Percentiles rank a stretch among this genome's conserved stretches.
Conservation (phyloP, 768 basidiomycete species). For the Scleroderma citrinum region DNA sequence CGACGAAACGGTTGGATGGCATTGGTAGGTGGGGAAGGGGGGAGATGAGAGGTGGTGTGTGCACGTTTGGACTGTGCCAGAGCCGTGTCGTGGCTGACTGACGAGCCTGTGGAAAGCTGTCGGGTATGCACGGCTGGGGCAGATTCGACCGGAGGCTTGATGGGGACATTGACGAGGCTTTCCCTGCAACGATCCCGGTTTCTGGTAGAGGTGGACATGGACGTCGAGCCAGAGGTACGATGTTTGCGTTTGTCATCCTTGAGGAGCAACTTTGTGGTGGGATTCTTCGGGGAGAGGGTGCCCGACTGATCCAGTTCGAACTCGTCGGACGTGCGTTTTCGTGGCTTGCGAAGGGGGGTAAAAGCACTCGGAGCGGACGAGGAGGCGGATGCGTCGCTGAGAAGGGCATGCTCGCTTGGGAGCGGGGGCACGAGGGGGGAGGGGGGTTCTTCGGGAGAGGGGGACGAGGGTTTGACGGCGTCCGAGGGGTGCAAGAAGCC, state of each 20-base stretch:
- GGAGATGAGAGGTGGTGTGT: conserved; percentile 73
- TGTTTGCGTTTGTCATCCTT: conserved; percentile 67
- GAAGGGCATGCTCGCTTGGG: conserved; percentile 26
- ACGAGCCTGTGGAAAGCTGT: conserved; percentile 65
- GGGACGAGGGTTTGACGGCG: conserved; percentile 27
- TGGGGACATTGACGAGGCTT: conserved; percentile 38
- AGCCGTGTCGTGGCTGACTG: conserved; percentile 44
- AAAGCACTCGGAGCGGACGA: conserved; percentile 68
- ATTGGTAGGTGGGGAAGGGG: conserved; percentile 86
- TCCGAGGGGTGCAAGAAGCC: conserved; percentile 28
- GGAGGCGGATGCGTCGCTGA: conserved; percentile 24
- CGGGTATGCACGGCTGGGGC: conserved; percentile 44
- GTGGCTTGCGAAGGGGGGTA: conserved; percentile 46
- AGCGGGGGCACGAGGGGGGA: conserved; percentile 25
- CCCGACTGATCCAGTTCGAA: conserved; percentile 76
- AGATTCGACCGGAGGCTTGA: conserved; percentile 24
- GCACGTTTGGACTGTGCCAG: conserved; percentile 48
- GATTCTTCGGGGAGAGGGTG: conserved; percentile 47
- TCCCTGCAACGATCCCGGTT: conserved; percentile 52
- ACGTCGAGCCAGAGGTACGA: conserved; percentile 59
- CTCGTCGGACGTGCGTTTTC: conserved; percentile 77
- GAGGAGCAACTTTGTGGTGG: conserved; percentile 21
- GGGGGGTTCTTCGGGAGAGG: conserved; percentile 18
- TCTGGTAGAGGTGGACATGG: conserved; percentile 30
- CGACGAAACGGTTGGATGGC: conserved; percentile 81